Evolutionary conservation across 1,284 basidiomycete genomes (phyloP).

Genomic region (Marasmius sp.): DNA sequence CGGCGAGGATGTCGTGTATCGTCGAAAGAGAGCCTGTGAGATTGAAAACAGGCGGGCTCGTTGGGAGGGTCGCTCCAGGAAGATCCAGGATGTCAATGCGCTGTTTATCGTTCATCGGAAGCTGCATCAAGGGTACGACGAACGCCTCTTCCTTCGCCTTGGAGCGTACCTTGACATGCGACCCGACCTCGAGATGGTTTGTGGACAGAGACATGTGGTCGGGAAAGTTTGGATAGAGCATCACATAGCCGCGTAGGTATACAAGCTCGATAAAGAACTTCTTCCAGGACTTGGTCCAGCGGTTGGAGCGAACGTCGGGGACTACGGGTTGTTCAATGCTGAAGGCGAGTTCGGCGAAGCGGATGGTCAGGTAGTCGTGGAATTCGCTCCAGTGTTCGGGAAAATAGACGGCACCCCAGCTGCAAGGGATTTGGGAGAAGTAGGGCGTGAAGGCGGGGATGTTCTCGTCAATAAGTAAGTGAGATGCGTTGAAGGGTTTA

Average conservation of each 20-base stretch:
- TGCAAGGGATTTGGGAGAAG: slow-evolving; percentile 81
- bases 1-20: slow-evolving; percentile 25
- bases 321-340: slow-evolving; percentile 53
- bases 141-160: slow-evolving; percentile 63
- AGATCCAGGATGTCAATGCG: slow-evolving; percentile 51
- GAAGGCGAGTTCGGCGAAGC: slow-evolving; percentile 53
- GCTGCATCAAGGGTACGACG: slow-evolving; percentile 63
- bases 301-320: slow-evolving; percentile 73
- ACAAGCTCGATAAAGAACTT: slow-evolving; percentile 84
- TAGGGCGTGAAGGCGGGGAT: slow-evolving; percentile 63
- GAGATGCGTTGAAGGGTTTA: slow-evolving; percentile 62
- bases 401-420: slow-evolving; percentile 89
- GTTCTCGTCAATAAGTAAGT: slow-evolving; percentile 47
- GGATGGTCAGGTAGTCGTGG: slow-evolving; percentile 67
- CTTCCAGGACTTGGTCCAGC: slow-evolving; percentile 83
- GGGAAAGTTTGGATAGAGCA: slow-evolving; percentile 83
- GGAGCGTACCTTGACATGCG: slow-evolving; percentile 59
- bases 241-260: slow-evolving; percentile 76
- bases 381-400: slow-evolving; percentile 85
- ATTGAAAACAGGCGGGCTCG: slow-evolving; percentile 64
- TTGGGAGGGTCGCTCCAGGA: slow-evolving; percentile 54
- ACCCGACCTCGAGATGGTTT: slow-evolving; percentile 81
- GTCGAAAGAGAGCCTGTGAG: slow-evolving; percentile 60
- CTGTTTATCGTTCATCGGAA: slow-evolving; percentile 25
- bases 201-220: slow-evolving; percentile 74